phyloP scores from a whole-genome alignment of 345 rosid genomes.

The Crucihimalaya himalaica region DNA sequence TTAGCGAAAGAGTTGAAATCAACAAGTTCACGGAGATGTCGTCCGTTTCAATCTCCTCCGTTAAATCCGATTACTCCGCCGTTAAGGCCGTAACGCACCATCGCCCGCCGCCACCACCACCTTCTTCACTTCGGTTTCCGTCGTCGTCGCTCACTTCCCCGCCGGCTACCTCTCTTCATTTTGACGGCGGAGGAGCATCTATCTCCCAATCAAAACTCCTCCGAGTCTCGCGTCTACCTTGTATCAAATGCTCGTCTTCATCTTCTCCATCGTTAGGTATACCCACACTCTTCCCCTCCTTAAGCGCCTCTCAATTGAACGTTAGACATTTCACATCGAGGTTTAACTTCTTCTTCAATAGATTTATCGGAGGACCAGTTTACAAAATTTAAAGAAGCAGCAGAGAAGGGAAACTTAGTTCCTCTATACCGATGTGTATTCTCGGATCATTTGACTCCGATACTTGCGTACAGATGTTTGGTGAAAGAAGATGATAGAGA shows the following conservation, averaged over 20 bases:
- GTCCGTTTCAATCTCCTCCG: conserved; percentile 30
- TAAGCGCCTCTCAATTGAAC: background rate
- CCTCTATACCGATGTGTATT: conserved; percentile 73
- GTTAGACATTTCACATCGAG: background rate
- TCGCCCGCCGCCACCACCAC: conserved; percentile 22
- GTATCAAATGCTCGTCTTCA: conserved; percentile 51
- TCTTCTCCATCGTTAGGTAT: conserved; percentile 53
- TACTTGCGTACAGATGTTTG: conserved; percentile 84
- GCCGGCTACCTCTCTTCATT: conserved; percentile 28
- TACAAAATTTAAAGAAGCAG: conserved; percentile 63
- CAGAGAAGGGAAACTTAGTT: conserved; percentile 72
- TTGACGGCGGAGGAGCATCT: conserved; percentile 32
- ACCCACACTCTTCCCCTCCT: background rate
- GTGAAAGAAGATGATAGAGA: conserved; percentile 95
- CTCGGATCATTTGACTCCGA: conserved; percentile 92
- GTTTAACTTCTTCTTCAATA: background rate
- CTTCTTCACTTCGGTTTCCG: conserved; percentile 18
- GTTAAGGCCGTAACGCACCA: conserved; percentile 51
- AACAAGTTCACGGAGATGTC: conserved; percentile 27
- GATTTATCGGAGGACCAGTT: conserved; percentile 54
- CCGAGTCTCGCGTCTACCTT: conserved; percentile 37
- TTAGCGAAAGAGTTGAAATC: background rate
- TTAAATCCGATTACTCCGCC: conserved; percentile 28
- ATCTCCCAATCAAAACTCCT: conserved; percentile 33
- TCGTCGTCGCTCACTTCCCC: conserved; percentile 17